These are phyloP conservation scores for Nannizziopsis arthrosporioides DNA, from an alignment of 2,329 filamentous ascomycete genomes.

Conservation along the genomic window DNA sequence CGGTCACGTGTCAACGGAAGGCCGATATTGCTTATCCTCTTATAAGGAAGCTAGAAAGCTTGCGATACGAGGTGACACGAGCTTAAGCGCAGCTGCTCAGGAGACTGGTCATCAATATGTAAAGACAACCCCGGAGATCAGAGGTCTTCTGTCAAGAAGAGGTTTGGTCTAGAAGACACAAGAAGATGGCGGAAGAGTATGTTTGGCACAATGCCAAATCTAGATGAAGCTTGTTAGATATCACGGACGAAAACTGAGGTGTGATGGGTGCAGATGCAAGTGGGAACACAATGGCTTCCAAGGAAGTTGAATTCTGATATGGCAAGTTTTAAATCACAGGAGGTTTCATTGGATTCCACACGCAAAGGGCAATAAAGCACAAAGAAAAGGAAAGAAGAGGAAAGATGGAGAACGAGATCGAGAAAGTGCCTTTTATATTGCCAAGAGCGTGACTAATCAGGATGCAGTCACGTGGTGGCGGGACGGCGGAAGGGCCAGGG, in stretches of 20 bases:
- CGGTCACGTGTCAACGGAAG: constrained; percentile 13
- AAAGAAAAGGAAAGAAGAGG: constrained; percentile 16
- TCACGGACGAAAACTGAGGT: not conserved
- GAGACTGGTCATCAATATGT: too few species aligned
- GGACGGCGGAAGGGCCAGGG: constrained; percentile 10
- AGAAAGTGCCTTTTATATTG: constrained; percentile 32
- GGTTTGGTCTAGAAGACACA: too few species aligned
- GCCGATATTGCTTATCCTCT: not conserved
- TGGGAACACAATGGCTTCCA: not conserved
- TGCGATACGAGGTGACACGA: not conserved
- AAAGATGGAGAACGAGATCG: constrained; percentile 17
- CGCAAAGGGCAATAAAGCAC: constrained; percentile 17
- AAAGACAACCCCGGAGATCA: too few species aligned
- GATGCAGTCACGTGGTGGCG: constrained; percentile 27
- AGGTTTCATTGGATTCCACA: not conserved
- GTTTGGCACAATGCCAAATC: not conserved
- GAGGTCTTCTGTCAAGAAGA: too few species aligned
- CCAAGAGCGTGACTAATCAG: constrained; percentile 22
- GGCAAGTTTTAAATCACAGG: not conserved
- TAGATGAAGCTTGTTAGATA: constrained; percentile 2
- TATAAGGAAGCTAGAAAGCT: not conserved
- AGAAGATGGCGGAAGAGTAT: not conserved
- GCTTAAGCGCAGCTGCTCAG: not conserved
- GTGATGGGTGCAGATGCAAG: not conserved
- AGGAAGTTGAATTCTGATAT: not conserved